A percentile compares a stretch with the other conserved stretches of the same genome.
phyloP scores from a whole-genome alignment of 768 basidiomycete species.

The Russula virescens region DNA sequence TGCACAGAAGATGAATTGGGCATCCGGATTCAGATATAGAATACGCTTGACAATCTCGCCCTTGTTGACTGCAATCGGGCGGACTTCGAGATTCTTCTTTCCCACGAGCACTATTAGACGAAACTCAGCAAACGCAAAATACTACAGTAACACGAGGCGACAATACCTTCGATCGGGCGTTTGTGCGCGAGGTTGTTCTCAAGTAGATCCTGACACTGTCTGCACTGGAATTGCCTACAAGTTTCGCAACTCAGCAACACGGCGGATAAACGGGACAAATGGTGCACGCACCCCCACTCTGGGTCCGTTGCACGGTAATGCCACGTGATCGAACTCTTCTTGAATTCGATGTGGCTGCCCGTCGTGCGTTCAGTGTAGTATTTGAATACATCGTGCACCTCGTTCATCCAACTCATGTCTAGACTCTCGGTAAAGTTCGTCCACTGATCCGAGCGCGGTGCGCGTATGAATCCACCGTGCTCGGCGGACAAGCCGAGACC shows the following conservation, averaged over 20 bases:
- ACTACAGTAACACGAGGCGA: not conserved
- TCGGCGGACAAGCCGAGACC: constrained; percentile 90
- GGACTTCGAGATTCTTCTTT: constrained; percentile 98
- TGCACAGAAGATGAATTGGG: constrained; percentile 95
- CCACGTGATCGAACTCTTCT: constrained; percentile 98
- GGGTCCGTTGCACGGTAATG: constrained; percentile 92
- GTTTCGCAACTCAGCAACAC: not conserved
- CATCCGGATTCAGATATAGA: constrained; percentile 86
- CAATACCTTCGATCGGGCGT: constrained; percentile 83
- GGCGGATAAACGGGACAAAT: not conserved
- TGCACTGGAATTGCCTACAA: constrained; percentile 80
- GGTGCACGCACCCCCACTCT: constrained; percentile 78
- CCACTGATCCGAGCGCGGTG: constrained; percentile 65
- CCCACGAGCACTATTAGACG: constrained; percentile 70
- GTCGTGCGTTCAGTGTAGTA: constrained; percentile 97
- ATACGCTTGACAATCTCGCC: constrained; percentile 97
- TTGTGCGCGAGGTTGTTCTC: constrained; percentile 93
- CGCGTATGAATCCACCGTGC: constrained; percentile 88
- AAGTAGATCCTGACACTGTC: constrained; percentile 92
- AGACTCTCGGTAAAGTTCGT: constrained; percentile 83
- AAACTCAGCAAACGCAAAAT: not conserved
- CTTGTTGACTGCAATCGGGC: constrained; percentile 95
- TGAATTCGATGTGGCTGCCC: constrained; percentile 93
- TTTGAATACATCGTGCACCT: constrained; percentile 92
- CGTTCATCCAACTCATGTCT: constrained; percentile 97